Base-by-base conservation (phyloP, 2,329 filamentous ascomycete genomes). In the Calonectria multiphialidica region DNA sequence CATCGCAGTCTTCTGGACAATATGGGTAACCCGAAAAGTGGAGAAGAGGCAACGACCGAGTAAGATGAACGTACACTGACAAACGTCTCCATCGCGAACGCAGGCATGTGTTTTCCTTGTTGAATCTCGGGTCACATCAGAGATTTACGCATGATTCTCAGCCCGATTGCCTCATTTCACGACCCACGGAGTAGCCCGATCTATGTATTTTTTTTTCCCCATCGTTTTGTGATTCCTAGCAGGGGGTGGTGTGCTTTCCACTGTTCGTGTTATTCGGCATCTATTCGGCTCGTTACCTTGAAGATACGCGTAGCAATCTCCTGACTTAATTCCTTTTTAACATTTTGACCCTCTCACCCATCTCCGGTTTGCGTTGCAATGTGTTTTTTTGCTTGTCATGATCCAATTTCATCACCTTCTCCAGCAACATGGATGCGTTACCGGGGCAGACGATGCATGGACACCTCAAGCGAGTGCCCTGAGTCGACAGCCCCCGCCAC, bases 401-500 rank as follows among this genome's bases (percentile, higher is more conserved):
- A 8, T 44, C 37, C 37, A 61, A 61, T 61, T 44, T 61, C 57
- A 61, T 42, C 57, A 21, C 15, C 57, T 61, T 30, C 57, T 21
- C 57, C 53, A 57, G 53, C 53, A 37, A n/a, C 53, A 57, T 57
- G 53, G 53, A 57, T 61, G 8, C 23, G 57, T 61, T 61, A 62
- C 61, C 37, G 40, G 61, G 37, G 30, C 37, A 65, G 68, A 59
- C 50, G 5, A 44, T 33, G 47, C 44, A 71, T 45, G 37, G 53
- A 33, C 57, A 44, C 33, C 66, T 33, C 65, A 63, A 44, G 18
- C n/a, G 61, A 40, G 50, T 73, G 55, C 50, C 65, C 55, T 72
- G 64, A 67, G 67, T 72, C 59, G 55, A 40, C 63, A 71, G 63
- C 72, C 68, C 73, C 66, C 66, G 66, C 72, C 68, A 53, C 66